Evolutionary conservation across 2,329 filamentous ascomycete genomes (phyloP).

Genomic region (Curvularia sp.): DNA sequence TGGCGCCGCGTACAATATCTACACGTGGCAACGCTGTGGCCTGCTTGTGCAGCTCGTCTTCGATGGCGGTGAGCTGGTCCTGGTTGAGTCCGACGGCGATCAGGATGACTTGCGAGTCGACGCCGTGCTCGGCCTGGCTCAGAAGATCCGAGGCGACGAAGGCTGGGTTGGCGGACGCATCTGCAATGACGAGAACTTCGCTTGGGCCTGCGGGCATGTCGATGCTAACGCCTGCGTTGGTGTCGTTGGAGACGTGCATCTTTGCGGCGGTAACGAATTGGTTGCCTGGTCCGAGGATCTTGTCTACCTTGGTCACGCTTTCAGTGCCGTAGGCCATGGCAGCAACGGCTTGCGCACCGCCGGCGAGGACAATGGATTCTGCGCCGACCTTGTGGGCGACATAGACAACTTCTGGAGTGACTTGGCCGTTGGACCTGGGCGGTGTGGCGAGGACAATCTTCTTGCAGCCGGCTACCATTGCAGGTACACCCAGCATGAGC

Average conservation of each 20-base stretch:
- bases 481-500: conserved; percentile 96
- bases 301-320: conserved; percentile 94
- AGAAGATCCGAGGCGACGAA: conserved; percentile 96
- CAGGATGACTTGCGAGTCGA: conserved; percentile 93
- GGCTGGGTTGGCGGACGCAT: conserved; percentile 84
- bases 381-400: conserved; percentile 96
- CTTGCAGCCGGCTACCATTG: conserved; percentile 95
- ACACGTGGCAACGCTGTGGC: conserved; percentile 86
- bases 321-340: conserved; percentile 98
- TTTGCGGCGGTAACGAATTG: conserved; percentile 98
- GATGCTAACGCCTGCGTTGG: conserved; percentile 91
- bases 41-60: conserved; percentile 88
- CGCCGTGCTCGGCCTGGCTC: conserved; percentile 94
- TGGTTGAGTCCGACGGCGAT: conserved; percentile 83
- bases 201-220: conserved; percentile 98
- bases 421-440: conserved; percentile 83
- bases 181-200: conserved; percentile 94
- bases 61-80: conserved; percentile 77
- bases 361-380: conserved; percentile 93
- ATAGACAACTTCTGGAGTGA: conserved; percentile 97
- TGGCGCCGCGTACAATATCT: conserved; percentile 89
- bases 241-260: conserved; percentile 98
- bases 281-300: conserved; percentile 96
- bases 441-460: conserved; percentile 94
- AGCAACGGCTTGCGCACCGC: conserved; percentile 92